These are phyloP conservation scores for Exophiala bonariae DNA, from an alignment of 2,329 filamentous ascomycete species.

Conservation along the genomic window DNA sequence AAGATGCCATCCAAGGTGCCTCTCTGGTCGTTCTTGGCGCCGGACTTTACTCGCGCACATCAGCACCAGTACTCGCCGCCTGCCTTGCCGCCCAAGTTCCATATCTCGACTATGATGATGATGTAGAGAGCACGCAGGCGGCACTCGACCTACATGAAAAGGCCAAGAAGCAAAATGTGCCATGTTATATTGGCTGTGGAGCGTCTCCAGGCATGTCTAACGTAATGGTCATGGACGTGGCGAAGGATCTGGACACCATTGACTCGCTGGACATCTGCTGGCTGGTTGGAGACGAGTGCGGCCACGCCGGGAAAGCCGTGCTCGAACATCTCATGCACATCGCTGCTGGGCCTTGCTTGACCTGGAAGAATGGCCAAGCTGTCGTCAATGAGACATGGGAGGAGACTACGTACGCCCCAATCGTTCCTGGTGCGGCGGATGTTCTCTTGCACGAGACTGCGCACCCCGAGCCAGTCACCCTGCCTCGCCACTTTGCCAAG, in stretches of 20 bases:
- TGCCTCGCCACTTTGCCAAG: slow-evolving; percentile 18
- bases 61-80: slow-evolving; percentile 3
- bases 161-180: slow-evolving; percentile 4
- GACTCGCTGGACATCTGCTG: slow-evolving; percentile 22
- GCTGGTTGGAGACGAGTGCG: slow-evolving; percentile 19
- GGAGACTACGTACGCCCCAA: slow-evolving; percentile 22
- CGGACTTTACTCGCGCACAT: slow-evolving; percentile 8
- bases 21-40: slow-evolving; percentile 7
- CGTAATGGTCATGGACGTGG: slow-evolving; percentile 5
- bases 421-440: neutral
- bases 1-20: slow-evolving; percentile 4
- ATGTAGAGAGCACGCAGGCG: slow-evolving; percentile 2
- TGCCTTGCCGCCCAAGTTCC: slow-evolving; percentile 6
- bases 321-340: slow-evolving; percentile 25
- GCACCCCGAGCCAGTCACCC: slow-evolving; percentile 24
- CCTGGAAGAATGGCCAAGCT: slow-evolving; percentile 14
- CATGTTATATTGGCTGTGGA: slow-evolving; percentile 10
- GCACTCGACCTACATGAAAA: slow-evolving; percentile 6
- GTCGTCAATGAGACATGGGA: slow-evolving; percentile 21
- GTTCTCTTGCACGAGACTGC: slow-evolving; percentile 21
- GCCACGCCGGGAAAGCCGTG: slow-evolving; percentile 17
- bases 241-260: slow-evolving; percentile 18
- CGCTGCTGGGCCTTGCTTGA: slow-evolving; percentile 22
- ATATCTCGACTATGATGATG: slow-evolving; percentile 9
- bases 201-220: slow-evolving; percentile 9